Base-by-base conservation (phyloP, 2,329 filamentous ascomycete genomes). In the Ramularia endophylla region DNA sequence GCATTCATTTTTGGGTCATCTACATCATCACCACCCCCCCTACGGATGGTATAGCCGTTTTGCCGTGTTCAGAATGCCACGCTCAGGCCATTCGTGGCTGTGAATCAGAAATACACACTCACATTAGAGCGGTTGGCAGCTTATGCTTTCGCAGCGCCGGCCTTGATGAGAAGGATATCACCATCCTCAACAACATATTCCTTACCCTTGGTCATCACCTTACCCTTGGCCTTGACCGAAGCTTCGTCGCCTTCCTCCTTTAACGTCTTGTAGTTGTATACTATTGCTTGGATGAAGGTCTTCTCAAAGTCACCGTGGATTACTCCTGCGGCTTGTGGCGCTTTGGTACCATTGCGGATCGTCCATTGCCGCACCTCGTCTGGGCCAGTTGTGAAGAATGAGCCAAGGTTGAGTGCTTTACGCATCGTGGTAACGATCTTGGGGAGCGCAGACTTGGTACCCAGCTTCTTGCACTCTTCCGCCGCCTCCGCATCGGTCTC, bases 361-460 rank as follows among this genome's bases (percentile, higher is more conserved):
- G 92, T 98, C 94, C 92, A 98, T 72, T 98, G 92, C 58, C 92
- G 80, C 52, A 98, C 92, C 72, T 98, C 92, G 63, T 98, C 94
- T 17, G 88, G 70, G 59, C 92, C 92, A 25, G 85, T 89, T 39
- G 92, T 98, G 81, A 98, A 98, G 78, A 98, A 98, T 65, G 86
- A 92, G 63, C 84, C 83, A 30, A 98, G 77, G 69, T 92, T 84
- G 55, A 98, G 75, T 12, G 80, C 81, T 71, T 92, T 88, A 62
- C 92, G 85, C 92, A 98, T 98, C 55, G 87, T 86, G 16, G 80
- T 74, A 61, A 98, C 83, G 60, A 94, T 77, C 78, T 97, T 97
- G 59, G 89, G 88, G 38, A 98, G 74, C 17, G 85, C 85, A 5
- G 89, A 95, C 61, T 92, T 88, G 50, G 86, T 85, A 50, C 84